A percentile compares a stretch with the other conserved stretches of the same genome.
These are phyloP conservation scores for Amylocarpus encephaloides DNA, from an alignment of 2,329 filamentous ascomycete genomes.

Conservation along the genomic window DNA sequence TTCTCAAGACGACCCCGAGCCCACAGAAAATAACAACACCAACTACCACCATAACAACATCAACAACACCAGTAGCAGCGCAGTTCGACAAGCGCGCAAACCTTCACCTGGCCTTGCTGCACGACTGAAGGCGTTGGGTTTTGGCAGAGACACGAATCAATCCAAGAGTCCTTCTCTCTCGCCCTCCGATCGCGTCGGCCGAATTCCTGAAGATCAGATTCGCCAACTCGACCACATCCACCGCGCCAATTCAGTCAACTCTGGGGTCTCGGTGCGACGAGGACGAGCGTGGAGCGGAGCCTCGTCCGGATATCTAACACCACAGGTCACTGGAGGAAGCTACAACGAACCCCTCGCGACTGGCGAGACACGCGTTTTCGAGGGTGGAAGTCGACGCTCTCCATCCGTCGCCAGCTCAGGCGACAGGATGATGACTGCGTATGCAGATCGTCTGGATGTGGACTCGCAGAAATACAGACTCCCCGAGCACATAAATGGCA, in stretches of 20 bases:
- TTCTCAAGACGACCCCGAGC: not conserved
- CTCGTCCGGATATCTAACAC: conserved; percentile 33
- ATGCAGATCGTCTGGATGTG: conserved; percentile 47
- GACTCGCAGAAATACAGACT: conserved; percentile 70
- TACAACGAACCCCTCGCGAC: conserved; percentile 17
- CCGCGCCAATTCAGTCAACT: conserved; percentile 44
- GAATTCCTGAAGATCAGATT: conserved; percentile 64
- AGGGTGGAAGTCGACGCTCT: conserved; percentile 22
- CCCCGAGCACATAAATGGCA: conserved; percentile 62
- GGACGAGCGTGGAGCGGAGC: conserved; percentile 68
- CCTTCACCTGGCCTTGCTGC: conserved; percentile 59
- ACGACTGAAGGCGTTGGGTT: conserved; percentile 58
- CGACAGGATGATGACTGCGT: conserved; percentile 25
- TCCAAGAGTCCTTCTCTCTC: conserved; percentile 17
- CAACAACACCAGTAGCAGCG: not conserved
- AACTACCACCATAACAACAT: not conserved
- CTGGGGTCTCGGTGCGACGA: conserved; percentile 52
- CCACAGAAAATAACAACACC: not conserved
- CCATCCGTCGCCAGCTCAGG: conserved; percentile 22
- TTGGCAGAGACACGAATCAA: conserved; percentile 37
- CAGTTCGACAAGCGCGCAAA: conserved; percentile 39
- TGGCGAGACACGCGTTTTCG: conserved; percentile 21
- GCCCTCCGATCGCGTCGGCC: conserved; percentile 50
- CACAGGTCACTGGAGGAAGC: conserved; percentile 27
- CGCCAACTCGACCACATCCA: conserved; percentile 63